A percentile compares a stretch with the other conserved stretches of the same genome.
Evolutionary conservation across 2,329 filamentous ascomycete genomes (phyloP).

Genomic region (Apiospora pterosperma): DNA sequence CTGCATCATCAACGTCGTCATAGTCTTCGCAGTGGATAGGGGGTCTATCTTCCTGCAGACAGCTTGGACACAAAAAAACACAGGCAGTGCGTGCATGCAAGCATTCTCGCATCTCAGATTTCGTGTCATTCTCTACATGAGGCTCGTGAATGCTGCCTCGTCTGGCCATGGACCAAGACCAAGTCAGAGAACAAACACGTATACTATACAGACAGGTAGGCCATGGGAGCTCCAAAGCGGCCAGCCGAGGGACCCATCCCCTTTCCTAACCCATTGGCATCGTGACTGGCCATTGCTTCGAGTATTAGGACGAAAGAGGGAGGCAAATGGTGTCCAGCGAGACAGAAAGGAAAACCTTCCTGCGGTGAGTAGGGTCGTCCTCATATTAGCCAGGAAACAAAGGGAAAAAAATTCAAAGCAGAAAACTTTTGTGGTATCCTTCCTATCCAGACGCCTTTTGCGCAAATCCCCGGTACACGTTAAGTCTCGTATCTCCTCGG

Average conservation of each 20-base stretch:
- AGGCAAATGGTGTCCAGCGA: not conserved
- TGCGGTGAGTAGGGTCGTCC: not conserved
- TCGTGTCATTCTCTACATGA: not conserved
- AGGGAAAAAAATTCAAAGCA: slow-evolving; percentile 18
- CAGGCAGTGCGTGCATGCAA: not conserved
- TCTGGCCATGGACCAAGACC: not conserved
- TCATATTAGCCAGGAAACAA: slow-evolving; percentile 6
- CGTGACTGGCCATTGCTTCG: not conserved
- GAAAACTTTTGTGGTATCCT: slow-evolving; percentile 37
- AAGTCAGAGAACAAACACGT: not conserved
- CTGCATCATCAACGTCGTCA: too few species aligned
- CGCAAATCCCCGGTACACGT: not conserved
- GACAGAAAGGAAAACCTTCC: not conserved
- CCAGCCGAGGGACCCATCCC: not conserved
- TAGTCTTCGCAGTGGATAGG: too few species aligned
- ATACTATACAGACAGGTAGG: not conserved
- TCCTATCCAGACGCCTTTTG: slow-evolving; percentile 28
- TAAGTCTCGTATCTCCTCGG: slow-evolving; percentile 23
- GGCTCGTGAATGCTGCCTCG: not conserved
- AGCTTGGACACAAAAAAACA: not conserved
- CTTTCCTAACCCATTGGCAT: not conserved
- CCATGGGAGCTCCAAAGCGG: not conserved
- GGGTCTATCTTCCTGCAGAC: too few species aligned
- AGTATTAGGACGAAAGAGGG: not conserved
- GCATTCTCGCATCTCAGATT: not conserved